Percentiles rank a stretch among this genome's conserved stretches.
Conservation (phyloP, 2,329 filamentous ascomycete genomes). For the Cladosporium sp. region DNA sequence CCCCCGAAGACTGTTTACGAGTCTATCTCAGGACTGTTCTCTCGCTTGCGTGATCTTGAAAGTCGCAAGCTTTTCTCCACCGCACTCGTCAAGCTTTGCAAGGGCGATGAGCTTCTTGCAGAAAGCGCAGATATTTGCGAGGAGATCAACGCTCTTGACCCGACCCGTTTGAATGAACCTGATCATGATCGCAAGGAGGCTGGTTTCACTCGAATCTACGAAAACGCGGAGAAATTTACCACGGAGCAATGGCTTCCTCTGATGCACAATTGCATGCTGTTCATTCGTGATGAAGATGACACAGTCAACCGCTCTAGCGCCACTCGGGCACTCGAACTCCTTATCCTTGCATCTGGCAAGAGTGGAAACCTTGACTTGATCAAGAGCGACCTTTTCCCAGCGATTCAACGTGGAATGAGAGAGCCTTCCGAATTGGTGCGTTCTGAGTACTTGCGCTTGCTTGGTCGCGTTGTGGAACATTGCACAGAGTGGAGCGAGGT, state of each 20-base stretch:
- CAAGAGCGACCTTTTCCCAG: conserved; percentile 38
- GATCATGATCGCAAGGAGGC: conserved; percentile 78
- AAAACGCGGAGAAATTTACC: conserved; percentile 58
- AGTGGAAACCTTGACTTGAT: conserved; percentile 51
- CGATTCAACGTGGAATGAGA: conserved; percentile 42
- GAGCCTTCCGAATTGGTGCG: conserved; percentile 80
- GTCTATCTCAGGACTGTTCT: conserved; percentile 75
- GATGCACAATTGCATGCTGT: conserved; percentile 84
- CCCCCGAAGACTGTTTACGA: conserved; percentile 57
- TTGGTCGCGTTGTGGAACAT: conserved; percentile 70
- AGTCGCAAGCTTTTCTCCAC: conserved; percentile 71
- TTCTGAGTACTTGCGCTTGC: conserved; percentile 71
- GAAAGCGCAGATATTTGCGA: conserved; percentile 66
- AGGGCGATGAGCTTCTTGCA: conserved; percentile 55
- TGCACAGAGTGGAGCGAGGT: conserved; percentile 67
- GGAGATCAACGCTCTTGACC: conserved; percentile 74
- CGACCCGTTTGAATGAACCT: conserved; percentile 71
- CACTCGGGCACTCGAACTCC: conserved; percentile 71
- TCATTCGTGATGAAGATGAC: conserved; percentile 80
- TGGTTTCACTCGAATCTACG: conserved; percentile 70
- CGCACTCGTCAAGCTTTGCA: conserved; percentile 66
- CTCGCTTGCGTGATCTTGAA: conserved; percentile 78
- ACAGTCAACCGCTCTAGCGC: conserved; percentile 81
- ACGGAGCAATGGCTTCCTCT: conserved; percentile 79
- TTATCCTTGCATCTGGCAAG: conserved; percentile 46